Evolutionary conservation across 2,329 filamentous ascomycete genomes (phyloP), one percentile per base, ranked within the genome.

Genomic region (Xylariaceae sp.): DNA sequence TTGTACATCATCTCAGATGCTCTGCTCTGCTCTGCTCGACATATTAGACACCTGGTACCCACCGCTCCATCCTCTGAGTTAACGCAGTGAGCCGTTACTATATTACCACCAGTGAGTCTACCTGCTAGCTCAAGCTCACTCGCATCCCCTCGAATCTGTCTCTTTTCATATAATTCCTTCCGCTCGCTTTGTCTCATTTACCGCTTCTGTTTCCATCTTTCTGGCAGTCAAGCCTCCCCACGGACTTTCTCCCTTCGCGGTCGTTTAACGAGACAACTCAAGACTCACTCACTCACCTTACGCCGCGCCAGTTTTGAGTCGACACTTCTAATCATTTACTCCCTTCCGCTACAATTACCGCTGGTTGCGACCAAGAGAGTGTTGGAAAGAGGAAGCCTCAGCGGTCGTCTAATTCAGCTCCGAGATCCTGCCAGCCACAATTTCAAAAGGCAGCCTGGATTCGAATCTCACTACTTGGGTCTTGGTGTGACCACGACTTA

Each of bases 1-100:
- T 4, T n/a, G 13, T 17, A 17, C 30, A 32, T 32, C 30, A n/a
- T n/a, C 30, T 32, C 30, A 6, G 30, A n/a, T 37, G 44, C 44
- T 48, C 33, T 19, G 4, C 15, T 35, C 15, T 4, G 17, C 16
- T 7, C 33, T 7, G 9, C 34, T 51, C 47, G 46, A 51, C 50
- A 48, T 46, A 39, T 53, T 53, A 51, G 42, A 50, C 41, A 45
- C 43, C 38, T 45, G 47, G 48, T 51, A 49, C 49, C 53, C 52
- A 52, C 49, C 43, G 47, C 52, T 44, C 50, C 45, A 39, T 50
- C 38, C 22, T 49, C 48, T 52, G 51, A n/a, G n/a, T n/a, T n/a
- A n/a, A n/a, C n/a, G n/a, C n/a, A 54, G 51, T 50, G 49, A 54
- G 47, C 45, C 42, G 51, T 31, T 52, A 52, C 48, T 54, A 54